Evolutionary conservation across 2,329 filamentous ascomycete species (phyloP), one percentile per base, ranked within the genome.

Genomic region (Bretziella fagacearum): DNA sequence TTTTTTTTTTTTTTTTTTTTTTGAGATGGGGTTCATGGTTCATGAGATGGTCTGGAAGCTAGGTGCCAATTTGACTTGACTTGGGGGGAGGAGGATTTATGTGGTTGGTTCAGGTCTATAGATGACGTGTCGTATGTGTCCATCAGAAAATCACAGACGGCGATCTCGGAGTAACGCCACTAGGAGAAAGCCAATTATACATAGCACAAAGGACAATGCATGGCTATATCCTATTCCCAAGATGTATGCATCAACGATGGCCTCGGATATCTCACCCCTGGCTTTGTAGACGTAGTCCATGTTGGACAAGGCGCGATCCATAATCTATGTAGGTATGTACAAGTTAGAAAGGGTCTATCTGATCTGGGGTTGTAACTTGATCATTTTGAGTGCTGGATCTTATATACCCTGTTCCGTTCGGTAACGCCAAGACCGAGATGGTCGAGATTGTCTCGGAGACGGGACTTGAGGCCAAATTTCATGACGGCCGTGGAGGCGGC

Each of bases 401-500:
- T 3, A 22, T 45, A 39, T 18, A 56, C 52, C 46, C 46, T 35
- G n/a, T 36, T 44, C 11, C 54, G 46, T 6, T 42, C 47, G 11
- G 43, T 43, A 15, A 30, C 40, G 11, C 50, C 49, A 7, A 55
- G 20, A 2, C 50, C 53, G 25, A 55, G 47, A 2, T 26, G 40
- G 8, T 43, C 29, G 15, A 56, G 49, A 17, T 51, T 36, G 2
- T 44, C 26, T 11, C 49, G 44, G 26, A 56, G 33, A 18, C 48
- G 53, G 47, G 46, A 51, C 47, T 45, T 37, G 43, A 56, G 52
- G 5, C 49, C 51, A 27, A 51, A 52, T 37, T 51, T 55, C 53
- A 61, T 62, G 0, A 58, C 56, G 1, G 63, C 62, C 41, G 63
- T 65, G 0, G 60, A 58, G n/a, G 56, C 54, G 0, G 63, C 59